Evolutionary conservation across 768 basidiomycete species (phyloP).

Genomic region (Leccinum subtestaceum): DNA sequence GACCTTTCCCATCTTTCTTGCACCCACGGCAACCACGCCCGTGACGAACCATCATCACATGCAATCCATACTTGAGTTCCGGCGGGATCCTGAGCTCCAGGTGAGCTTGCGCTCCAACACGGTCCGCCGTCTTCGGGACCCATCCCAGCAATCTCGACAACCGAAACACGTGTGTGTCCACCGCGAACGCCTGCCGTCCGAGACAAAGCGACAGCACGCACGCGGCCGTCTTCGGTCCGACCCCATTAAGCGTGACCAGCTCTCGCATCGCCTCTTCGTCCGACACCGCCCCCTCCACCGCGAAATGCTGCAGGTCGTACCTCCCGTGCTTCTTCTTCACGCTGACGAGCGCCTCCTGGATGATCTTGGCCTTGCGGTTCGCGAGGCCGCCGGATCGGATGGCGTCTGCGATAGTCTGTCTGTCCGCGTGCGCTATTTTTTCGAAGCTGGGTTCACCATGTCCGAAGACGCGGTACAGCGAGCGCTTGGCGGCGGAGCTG

Average conservation of each 20-base stretch:
- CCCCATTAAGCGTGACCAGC: conserved; percentile 53
- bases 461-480: conserved; percentile 37
- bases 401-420: conserved; percentile 42
- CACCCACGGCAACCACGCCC: conserved; percentile 55
- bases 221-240: conserved; percentile 64
- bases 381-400: conserved; percentile 57
- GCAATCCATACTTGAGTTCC: conserved; percentile 55
- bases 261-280: conserved; percentile 56
- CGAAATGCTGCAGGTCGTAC: conserved; percentile 59
- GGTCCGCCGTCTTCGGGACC: conserved; percentile 43
- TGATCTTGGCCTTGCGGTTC: conserved; percentile 56
- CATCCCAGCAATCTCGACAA: conserved; percentile 45
- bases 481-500: conserved; percentile 48
- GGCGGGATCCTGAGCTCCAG: conserved; percentile 51
- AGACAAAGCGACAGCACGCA: conserved; percentile 62
- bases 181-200: conserved; percentile 58
- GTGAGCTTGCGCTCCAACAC: conserved; percentile 56
- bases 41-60: conserved; percentile 58
- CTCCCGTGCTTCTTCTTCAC: conserved; percentile 46
- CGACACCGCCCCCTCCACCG: conserved; percentile 22
- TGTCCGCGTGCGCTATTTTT: conserved; percentile 48
- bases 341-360: conserved; percentile 42
- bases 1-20: conserved; percentile 35
- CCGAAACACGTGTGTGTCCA: conserved; percentile 63
- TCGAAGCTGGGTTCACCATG: conserved; percentile 40